Percentiles rank a stretch among this genome's conserved stretches.
These are phyloP conservation scores for Hemileccinum impolitum DNA, from an alignment of 768 basidiomycete genomes.

Conservation along the genomic window DNA sequence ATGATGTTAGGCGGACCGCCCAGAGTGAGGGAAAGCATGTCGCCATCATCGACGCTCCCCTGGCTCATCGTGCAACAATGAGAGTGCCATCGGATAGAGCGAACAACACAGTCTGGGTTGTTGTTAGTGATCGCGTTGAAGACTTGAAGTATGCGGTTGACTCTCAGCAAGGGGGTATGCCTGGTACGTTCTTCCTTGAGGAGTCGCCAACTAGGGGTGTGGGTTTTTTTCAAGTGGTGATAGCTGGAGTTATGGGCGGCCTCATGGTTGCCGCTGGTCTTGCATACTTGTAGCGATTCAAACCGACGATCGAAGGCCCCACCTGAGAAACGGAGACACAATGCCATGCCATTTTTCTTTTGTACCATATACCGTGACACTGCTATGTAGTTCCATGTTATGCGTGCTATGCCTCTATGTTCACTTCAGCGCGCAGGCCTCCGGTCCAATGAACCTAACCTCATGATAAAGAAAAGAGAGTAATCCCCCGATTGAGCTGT, in stretches of 20 bases:
- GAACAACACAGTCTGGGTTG: conserved; percentile 27
- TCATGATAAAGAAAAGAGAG: no score
- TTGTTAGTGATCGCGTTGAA: conserved; percentile 31
- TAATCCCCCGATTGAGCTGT: no score
- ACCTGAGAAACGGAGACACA: no score
- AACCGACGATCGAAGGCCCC: not conserved
- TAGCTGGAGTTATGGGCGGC: conserved; percentile 33
- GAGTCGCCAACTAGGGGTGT: conserved; percentile 14
- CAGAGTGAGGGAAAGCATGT: conserved; percentile 31
- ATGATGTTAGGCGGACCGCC: conserved; percentile 24
- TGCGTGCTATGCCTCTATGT: conserved; percentile 18
- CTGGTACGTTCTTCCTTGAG: conserved; percentile 27
- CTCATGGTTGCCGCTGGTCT: conserved; percentile 30
- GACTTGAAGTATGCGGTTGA: conserved; percentile 32
- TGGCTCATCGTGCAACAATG: conserved; percentile 21
- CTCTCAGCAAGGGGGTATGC: conserved; percentile 31
- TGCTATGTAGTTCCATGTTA: conserved; percentile 8
- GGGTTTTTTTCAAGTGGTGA: conserved; percentile 30
- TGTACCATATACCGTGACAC: conserved; percentile 14
- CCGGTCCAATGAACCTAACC: no score
- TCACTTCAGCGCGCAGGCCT: not conserved
- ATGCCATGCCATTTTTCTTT: conserved; percentile 10
- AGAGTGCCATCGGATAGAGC: conserved; percentile 17
- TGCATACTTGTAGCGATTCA: conserved; percentile 32
- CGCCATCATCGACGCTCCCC: conserved; percentile 26